These are phyloP conservation scores for Boletus pseudo-olivaceus DNA, from an alignment of 768 basidiomycete genomes.

Conservation along the genomic window DNA sequence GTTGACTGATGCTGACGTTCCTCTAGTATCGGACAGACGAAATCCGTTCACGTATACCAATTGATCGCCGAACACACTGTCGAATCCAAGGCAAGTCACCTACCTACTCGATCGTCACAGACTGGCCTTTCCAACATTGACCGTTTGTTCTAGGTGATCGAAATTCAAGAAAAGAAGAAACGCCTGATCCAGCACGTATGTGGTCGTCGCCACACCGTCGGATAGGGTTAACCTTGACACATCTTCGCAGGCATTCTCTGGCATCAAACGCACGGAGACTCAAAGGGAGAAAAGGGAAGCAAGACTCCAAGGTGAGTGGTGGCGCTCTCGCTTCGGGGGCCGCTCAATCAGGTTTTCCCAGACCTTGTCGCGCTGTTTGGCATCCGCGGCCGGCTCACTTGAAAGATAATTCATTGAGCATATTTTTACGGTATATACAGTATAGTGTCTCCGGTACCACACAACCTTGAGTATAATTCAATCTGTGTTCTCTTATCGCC, in stretches of 20 bases:
- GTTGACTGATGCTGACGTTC: conserved; percentile 3
- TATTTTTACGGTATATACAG: conserved; percentile 11
- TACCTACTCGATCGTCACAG: background rate
- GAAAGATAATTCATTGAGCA: background rate
- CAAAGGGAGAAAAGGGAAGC: conserved; percentile 76
- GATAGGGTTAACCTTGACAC: background rate
- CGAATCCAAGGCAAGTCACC: conserved; percentile 67
- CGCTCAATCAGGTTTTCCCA: conserved; percentile 19
- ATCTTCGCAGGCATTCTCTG: conserved; percentile 71
- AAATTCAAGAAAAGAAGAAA: conserved; percentile 87
- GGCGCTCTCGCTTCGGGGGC: background rate
- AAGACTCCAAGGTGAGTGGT: conserved; percentile 63
- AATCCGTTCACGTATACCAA: conserved; percentile 82
- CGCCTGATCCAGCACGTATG: conserved; percentile 67
- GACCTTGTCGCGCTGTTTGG: conserved; percentile 63
- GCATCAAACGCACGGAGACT: conserved; percentile 72
- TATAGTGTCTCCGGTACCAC: conserved; percentile 8
- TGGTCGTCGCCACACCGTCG: background rate
- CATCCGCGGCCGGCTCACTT: conserved; percentile 26
- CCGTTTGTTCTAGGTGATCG: conserved; percentile 51
- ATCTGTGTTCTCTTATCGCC: too few relatives aligned
- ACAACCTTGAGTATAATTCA: conserved; percentile 4
- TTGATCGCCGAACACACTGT: conserved; percentile 88
- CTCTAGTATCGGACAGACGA: conserved; percentile 72
- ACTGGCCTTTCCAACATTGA: background rate